These are phyloP conservation scores for Nicotiana rustica DNA, from an alignment of 305 asterid genomes.

Conservation along the genomic window DNA sequence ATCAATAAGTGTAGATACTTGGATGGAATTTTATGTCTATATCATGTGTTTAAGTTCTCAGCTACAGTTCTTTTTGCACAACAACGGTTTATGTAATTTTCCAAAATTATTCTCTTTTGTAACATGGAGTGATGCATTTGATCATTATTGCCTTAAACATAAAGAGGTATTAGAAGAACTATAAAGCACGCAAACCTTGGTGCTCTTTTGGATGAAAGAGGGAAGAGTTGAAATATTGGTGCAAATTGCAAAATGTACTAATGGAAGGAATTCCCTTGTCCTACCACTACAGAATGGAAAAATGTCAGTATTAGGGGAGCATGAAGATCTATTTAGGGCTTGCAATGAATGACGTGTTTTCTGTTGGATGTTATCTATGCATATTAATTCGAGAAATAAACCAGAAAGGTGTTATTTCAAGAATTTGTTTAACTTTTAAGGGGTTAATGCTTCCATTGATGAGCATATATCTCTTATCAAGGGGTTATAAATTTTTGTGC, in stretches of 20 bases:
- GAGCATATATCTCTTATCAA: background rate
- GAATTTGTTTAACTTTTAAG: background rate
- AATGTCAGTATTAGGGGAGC: background rate
- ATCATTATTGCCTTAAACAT: background rate
- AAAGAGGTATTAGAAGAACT: background rate
- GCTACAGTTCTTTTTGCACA: background rate
- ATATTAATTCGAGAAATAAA: background rate
- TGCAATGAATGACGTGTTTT: background rate
- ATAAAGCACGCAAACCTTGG: background rate
- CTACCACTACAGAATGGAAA: background rate
- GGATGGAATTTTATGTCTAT: background rate
- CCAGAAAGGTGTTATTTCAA: too few species aligned
- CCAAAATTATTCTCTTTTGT: background rate
- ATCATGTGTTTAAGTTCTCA: too few species aligned
- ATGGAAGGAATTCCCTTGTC: slow-evolving; percentile 9
- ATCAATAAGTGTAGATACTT: background rate
- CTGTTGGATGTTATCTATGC: background rate
- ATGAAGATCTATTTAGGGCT: background rate
- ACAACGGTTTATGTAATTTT: background rate
- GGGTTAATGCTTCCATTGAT: background rate
- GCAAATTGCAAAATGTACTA: background rate
- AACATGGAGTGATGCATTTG: background rate
- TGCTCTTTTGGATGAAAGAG: background rate
- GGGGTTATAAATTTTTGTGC: slow-evolving; percentile 37
- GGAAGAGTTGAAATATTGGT: background rate